A percentile compares a stretch with the other conserved stretches of the same genome.
These are phyloP conservation scores for Geranium brycei DNA, from an alignment of 345 rosid species.

Conservation along the genomic window DNA sequence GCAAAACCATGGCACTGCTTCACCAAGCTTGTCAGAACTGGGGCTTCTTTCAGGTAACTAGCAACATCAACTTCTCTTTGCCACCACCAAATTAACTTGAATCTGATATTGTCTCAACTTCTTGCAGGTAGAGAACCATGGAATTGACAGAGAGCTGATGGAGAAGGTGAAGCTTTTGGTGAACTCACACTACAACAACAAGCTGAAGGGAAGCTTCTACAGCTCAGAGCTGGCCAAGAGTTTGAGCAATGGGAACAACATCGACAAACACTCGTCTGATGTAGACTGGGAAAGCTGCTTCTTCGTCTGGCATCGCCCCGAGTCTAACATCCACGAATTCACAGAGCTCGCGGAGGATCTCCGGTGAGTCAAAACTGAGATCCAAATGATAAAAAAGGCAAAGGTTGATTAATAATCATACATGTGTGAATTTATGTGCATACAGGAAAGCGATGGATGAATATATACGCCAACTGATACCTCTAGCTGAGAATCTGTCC, in stretches of 20 bases:
- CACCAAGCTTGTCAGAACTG: conserved; percentile 74
- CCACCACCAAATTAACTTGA: no score
- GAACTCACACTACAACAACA: conserved; percentile 55
- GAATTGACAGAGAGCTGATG: conserved; percentile 56
- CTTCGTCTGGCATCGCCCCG: conserved; percentile 64
- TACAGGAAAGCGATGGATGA: conserved; percentile 61
- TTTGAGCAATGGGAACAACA: conserved; percentile 24
- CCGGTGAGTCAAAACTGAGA: conserved; percentile 26
- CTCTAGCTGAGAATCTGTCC: conserved; percentile 53
- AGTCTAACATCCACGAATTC: conserved; percentile 43
- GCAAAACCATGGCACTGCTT: conserved; percentile 49
- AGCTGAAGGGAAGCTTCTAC: conserved; percentile 51
- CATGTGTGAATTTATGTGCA: no score
- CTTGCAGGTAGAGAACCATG: conserved; percentile 73
- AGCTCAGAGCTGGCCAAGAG: conserved; percentile 48
- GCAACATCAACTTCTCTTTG: no score
- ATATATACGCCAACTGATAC: conserved; percentile 47
- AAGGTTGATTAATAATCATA: no score
- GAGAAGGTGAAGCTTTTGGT: conserved; percentile 64
- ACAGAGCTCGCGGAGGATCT: conserved; percentile 48
- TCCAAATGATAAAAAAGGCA: no score
- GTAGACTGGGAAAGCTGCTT: conserved; percentile 80
- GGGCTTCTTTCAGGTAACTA: conserved; percentile 78
- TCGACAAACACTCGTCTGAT: conserved; percentile 14
- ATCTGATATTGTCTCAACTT: no score